Evolutionary conservation across 2,329 filamentous ascomycete species (phyloP).

Genomic region (Botrytis tulipae): DNA sequence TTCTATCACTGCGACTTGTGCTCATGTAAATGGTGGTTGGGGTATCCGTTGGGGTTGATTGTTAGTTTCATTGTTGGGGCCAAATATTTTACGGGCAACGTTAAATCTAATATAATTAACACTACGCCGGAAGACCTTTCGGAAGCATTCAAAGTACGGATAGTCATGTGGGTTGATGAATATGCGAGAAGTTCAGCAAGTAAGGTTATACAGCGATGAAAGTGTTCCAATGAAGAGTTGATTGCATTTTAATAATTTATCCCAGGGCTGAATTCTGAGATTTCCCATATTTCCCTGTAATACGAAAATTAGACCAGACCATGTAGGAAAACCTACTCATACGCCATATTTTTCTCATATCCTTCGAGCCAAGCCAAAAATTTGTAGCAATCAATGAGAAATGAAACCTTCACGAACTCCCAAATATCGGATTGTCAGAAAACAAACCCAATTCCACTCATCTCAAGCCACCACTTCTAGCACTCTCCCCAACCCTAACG

Average conservation of each 20-base stretch:
- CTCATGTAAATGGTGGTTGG: slow-evolving; percentile 31
- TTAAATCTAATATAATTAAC: background rate
- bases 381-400: background rate
- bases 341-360: slow-evolving; percentile 11
- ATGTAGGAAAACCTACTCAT: background rate
- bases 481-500: slow-evolving; percentile 60
- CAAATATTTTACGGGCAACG: background rate
- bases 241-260: background rate
- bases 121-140: background rate
- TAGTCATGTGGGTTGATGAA: background rate
- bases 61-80: background rate
- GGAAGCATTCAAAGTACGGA: background rate
- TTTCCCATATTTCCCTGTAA: background rate
- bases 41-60: background rate
- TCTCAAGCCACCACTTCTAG: slow-evolving; percentile 46
- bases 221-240: background rate
- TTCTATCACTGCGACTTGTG: slow-evolving; percentile 28
- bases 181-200: background rate
- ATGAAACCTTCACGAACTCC: slow-evolving; percentile 1
- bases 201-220: background rate
- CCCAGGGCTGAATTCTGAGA: background rate
- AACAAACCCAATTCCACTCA: slow-evolving; percentile 12
- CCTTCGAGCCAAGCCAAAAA: background rate
- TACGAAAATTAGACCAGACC: background rate
- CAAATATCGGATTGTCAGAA: background rate